These are phyloP conservation scores for Escovopsis sp. DNA, from an alignment of 2,329 filamentous ascomycete species.

Conservation along the genomic window DNA sequence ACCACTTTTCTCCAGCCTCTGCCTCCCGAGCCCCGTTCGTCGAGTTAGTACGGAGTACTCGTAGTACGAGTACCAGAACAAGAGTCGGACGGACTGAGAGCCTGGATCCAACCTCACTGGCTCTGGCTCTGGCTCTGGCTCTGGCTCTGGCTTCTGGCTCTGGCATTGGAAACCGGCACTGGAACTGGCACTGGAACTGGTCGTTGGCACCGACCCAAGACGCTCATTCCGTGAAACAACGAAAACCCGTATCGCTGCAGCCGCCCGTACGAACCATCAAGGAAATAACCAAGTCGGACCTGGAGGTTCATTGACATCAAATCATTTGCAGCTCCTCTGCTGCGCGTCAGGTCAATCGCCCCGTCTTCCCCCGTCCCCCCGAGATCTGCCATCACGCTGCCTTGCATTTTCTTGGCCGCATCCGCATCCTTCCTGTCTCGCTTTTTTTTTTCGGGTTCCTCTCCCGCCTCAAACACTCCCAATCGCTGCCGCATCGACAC, in stretches of 20 bases:
- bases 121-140: no score
- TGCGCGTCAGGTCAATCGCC: neutral
- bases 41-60: no score
- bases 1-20: no score
- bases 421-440: neutral
- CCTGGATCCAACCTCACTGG: no score
- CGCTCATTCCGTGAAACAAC: conserved; percentile 17
- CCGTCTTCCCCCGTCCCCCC: no score
- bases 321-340: conserved; percentile 3
- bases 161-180: no score
- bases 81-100: no score
- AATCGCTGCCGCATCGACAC: no score
- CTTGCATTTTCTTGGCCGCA: neutral
- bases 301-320: conserved; percentile 20
- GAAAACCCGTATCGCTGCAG: conserved; percentile 17
- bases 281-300: conserved; percentile 23
- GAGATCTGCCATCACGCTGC: neutral
- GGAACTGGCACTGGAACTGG: conserved; percentile 2
- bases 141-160: no score
- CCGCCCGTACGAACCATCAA: conserved; percentile 22
- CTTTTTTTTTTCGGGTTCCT: neutral
- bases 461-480: no score
- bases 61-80: no score
- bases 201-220: conserved; percentile 9
- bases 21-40: no score